Conservation (phyloP, 176 grass and related monocot species). For the Aegilops bicornis region DNA sequence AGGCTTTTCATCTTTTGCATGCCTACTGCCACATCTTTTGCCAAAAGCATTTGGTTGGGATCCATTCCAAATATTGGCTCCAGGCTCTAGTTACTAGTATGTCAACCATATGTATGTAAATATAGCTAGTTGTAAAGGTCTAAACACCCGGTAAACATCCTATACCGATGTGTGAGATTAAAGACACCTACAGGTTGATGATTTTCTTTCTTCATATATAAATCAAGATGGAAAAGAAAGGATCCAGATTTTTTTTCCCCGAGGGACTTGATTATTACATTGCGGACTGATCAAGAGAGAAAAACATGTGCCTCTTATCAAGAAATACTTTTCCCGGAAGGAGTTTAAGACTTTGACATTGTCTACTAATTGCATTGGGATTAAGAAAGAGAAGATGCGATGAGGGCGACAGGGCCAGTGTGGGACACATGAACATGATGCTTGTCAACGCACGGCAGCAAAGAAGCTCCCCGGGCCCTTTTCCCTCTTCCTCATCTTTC, state of each 20-base stretch:
- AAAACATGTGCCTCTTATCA: neutral
- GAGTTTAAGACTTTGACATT: neutral
- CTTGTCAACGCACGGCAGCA: conserved; percentile 81
- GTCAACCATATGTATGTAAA: neutral
- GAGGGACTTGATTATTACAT: neutral
- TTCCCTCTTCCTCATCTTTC: conserved; percentile 29
- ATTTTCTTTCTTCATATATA: too few relatives aligned
- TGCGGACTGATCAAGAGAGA: neutral
- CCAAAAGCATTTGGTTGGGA: conserved; percentile 34
- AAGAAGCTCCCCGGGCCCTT: conserved; percentile 48
- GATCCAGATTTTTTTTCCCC: too few relatives aligned
- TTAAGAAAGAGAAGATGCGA: neutral
- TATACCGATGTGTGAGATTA: neutral
- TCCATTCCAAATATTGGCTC: conserved; percentile 17
- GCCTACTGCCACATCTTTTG: conserved; percentile 40
- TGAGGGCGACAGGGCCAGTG: conserved; percentile 4
- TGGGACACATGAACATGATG: conserved; percentile 38
- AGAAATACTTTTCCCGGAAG: neutral
- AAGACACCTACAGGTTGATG: neutral
- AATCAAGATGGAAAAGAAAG: neutral
- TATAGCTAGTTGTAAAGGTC: too few relatives aligned
- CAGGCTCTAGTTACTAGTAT: neutral
- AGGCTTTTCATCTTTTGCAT: conserved; percentile 49
- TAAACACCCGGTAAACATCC: too few relatives aligned
- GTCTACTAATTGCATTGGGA: neutral